phyloP scores from a whole-genome alignment of 306 rosid genomes.

The Senna siamea region DNA sequence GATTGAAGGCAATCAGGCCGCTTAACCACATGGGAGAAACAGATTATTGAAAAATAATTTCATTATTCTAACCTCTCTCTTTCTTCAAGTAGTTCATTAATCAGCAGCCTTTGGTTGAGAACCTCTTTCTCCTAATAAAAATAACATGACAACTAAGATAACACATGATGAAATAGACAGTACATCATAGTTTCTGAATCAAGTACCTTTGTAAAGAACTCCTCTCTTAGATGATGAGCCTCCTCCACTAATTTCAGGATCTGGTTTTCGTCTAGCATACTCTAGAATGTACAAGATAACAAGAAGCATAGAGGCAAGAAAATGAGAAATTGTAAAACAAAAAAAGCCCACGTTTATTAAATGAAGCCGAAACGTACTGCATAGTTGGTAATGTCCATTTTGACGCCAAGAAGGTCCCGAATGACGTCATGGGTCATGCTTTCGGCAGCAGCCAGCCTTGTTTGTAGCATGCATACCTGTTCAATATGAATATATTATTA shows the following conservation, averaged over 20 bases:
- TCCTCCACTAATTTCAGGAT: slow-evolving; percentile 73
- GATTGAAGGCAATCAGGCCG: background rate
- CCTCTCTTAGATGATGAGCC: slow-evolving; percentile 68
- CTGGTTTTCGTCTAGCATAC: slow-evolving; percentile 74
- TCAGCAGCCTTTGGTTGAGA: slow-evolving; percentile 57
- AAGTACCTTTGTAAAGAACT: slow-evolving; percentile 66
- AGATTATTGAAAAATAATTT: slow-evolving; percentile 16
- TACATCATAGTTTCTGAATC: slow-evolving; percentile 10
- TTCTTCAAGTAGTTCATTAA: slow-evolving; percentile 69
- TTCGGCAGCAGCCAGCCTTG: slow-evolving; percentile 91
- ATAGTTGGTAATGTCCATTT: slow-evolving; percentile 82
- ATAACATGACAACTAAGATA: slow-evolving; percentile 19
- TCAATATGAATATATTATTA: slow-evolving; percentile 31
- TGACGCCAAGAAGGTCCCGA: slow-evolving; percentile 92
- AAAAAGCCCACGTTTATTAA: slow-evolving; percentile 15
- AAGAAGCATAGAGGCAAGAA: slow-evolving; percentile 34
- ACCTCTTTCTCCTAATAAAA: slow-evolving; percentile 73
- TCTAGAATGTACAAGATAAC: slow-evolving; percentile 46
- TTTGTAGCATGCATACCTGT: slow-evolving; percentile 79
- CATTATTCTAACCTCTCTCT: slow-evolving; percentile 67
- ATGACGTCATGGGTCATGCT: slow-evolving; percentile 99
- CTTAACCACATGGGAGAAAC: slow-evolving; percentile 23
- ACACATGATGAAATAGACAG: background rate
- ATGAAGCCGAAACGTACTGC: slow-evolving; percentile 65
- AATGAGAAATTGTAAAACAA: slow-evolving; percentile 40